These are phyloP conservation scores for Mortierella sp. DNA, from an alignment of 371 early-diverging fungal species.

Conservation along the genomic window DNA sequence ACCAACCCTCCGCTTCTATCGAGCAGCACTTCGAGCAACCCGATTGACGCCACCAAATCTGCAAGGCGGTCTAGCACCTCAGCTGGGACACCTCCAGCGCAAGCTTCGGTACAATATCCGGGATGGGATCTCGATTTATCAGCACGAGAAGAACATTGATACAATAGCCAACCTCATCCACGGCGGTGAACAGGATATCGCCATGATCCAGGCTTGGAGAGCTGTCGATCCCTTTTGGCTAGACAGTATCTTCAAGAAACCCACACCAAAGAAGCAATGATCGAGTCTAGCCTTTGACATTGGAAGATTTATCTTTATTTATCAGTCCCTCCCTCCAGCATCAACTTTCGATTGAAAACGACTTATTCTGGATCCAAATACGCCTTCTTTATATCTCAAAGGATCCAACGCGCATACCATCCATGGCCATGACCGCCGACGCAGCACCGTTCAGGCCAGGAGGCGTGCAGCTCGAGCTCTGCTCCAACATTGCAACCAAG, in stretches of 20 bases:
- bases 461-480: constrained; percentile 40
- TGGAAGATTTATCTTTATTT: neutral
- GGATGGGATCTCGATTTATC: constrained; percentile 48
- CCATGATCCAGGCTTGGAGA: constrained; percentile 47
- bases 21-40: constrained; percentile 34
- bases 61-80: constrained; percentile 12
- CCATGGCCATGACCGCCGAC: constrained; percentile 39
- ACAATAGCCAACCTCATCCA: constrained; percentile 28
- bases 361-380: no score
- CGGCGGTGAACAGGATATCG: constrained; percentile 41
- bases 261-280: constrained; percentile 35
- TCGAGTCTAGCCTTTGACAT: no score
- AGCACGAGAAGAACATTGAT: constrained; percentile 22
- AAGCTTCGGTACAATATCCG: constrained; percentile 52
- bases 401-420: constrained; percentile 41
- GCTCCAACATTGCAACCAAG: constrained; percentile 30
- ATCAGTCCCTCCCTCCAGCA: no score
- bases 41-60: constrained; percentile 14
- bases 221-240: constrained; percentile 43
- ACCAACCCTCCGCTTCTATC: constrained; percentile 46
- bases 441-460: constrained; percentile 30
- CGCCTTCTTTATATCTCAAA: constrained; percentile 43
- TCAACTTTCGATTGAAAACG: no score
- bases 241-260: constrained; percentile 47
- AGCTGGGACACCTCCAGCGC: constrained; percentile 35